Percentiles rank a stretch among this genome's conserved stretches.
These are phyloP conservation scores for Cercospora beticola DNA, from an alignment of 2,329 filamentous ascomycete species.

Conservation along the genomic window DNA sequence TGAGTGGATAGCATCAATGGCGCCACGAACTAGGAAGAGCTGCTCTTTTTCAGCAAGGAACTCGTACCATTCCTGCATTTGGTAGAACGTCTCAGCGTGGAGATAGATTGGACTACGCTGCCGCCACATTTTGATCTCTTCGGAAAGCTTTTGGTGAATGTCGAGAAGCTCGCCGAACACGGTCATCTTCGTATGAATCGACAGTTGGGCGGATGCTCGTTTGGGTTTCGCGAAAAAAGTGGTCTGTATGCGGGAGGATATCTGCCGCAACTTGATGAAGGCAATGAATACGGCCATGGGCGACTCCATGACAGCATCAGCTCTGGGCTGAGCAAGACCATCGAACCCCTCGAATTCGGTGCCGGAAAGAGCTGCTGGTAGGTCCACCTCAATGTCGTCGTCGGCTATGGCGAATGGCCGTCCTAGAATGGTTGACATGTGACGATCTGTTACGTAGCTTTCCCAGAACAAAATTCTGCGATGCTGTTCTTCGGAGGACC, in stretches of 20 bases:
- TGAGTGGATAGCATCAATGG: slow-evolving; percentile 43
- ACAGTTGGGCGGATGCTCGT: not conserved
- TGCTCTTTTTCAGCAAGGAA: slow-evolving; percentile 45
- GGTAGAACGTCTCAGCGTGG: slow-evolving; percentile 43
- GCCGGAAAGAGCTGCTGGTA: slow-evolving; percentile 39
- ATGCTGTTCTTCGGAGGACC: slow-evolving; percentile 40
- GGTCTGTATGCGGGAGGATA: slow-evolving; percentile 43
- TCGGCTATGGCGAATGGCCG: slow-evolving; percentile 47
- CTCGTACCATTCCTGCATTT: slow-evolving; percentile 49
- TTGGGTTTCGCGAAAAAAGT: slow-evolving; percentile 12
- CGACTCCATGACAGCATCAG: slow-evolving; percentile 6
- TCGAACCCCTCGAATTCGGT: slow-evolving; percentile 29
- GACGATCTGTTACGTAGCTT: slow-evolving; percentile 48
- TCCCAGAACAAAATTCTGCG: slow-evolving; percentile 48
- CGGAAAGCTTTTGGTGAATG: not conserved
- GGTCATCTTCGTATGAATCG: slow-evolving; percentile 31
- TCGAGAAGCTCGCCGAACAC: slow-evolving; percentile 30
- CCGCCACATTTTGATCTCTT: slow-evolving; percentile 43
- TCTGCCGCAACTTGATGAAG: slow-evolving; percentile 42
- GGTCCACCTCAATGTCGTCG: slow-evolving; percentile 40
- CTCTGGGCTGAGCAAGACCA: not conserved
- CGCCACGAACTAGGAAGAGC: slow-evolving; percentile 44
- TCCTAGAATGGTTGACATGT: slow-evolving; percentile 45
- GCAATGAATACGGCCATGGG: slow-evolving; percentile 45
- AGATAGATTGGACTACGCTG: slow-evolving; percentile 36